A percentile compares a stretch with the other conserved stretches of the same genome.
phyloP scores from a whole-genome alignment of 2,329 filamentous ascomycete genomes.

The Tolypocladium tropicale region DNA sequence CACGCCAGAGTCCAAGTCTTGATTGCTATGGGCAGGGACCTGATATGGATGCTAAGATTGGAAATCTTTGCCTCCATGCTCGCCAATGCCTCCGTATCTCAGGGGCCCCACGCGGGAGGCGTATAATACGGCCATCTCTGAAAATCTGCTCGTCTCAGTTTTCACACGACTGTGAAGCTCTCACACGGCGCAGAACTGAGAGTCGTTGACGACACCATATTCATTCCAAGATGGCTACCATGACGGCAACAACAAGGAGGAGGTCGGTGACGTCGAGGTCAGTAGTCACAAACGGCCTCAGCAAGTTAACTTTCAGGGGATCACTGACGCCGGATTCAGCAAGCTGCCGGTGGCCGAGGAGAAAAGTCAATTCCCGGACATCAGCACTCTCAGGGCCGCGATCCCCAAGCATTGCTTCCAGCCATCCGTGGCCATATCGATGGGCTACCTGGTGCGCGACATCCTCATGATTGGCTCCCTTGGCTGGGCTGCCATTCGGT shows the following conservation, averaged over 20 bases:
- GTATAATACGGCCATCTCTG: neutral
- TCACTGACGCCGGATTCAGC: neutral
- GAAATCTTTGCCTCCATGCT: neutral
- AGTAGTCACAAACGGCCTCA: neutral
- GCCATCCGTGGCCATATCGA: slow-evolving; percentile 41
- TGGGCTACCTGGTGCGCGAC: neutral
- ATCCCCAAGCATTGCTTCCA: slow-evolving; percentile 1
- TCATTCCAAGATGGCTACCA: neutral
- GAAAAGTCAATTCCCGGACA: slow-evolving; percentile 27
- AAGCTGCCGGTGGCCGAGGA: neutral
- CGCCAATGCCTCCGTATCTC: neutral
- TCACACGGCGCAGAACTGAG: neutral
- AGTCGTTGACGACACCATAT: neutral
- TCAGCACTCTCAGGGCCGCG: slow-evolving; percentile 32
- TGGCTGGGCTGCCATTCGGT: neutral
- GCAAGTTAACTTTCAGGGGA: neutral
- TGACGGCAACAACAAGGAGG: neutral
- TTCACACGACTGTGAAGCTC: neutral
- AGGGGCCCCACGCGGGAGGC: neutral
- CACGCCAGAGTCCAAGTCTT: neutral
- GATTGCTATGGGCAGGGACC: neutral
- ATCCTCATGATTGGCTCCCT: neutral
- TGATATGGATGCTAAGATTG: neutral
- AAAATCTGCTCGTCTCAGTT: neutral
- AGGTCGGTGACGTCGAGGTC: neutral